Evolutionary conservation across 371 early-diverging fungal genomes (phyloP), one percentile per base, ranked within the genome.

Genomic region (Mucor racemosus): DNA sequence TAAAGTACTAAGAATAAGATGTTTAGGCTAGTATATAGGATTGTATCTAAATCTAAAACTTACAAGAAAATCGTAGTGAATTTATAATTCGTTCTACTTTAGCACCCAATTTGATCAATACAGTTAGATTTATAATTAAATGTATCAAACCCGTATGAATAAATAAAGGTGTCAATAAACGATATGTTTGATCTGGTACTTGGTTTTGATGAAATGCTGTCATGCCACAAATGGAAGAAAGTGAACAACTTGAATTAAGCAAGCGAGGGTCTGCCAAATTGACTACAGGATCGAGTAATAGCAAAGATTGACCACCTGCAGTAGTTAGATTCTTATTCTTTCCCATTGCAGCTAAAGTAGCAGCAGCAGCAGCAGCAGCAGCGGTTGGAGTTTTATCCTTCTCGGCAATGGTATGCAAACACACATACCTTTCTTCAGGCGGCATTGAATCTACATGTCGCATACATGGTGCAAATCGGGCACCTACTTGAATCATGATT

Each of bases 81-180:
- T 93, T 94, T 65, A 90, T 86, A 11, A 87, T 85, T 33, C 76
- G 66, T 74, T 95, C 96, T 56, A 94, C 67, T 53, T 85, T 79
- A 5, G 78, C 79, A 10, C 92, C 92, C 9, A 87, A 76, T 31
- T 80, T 66, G 50, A 90, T 55, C 61, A 93, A 91, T 36, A 90
- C 81, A n/a, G 74, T 21, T 58, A 91, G 40, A 72, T 94, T 94
- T 64, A 93, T 77, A 1, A 84, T 15, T n/a, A 91, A 66, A 74
- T 95, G 96, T 1, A 94, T n/a, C 1, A 93, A 59, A 7, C 94
- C 96, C 17, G 85, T 92, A 75, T 94, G 94, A 60, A 94, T 73
- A 65, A 91, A 90, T 17, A 93, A 83, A 6, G 96, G 89, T 0
- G 86, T 76, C 44, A 94, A 78, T 65, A 94, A 90, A 8, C 94